phyloP scores from a whole-genome alignment of 2,329 filamentous ascomycete genomes.

The Fusarium tuaranense region DNA sequence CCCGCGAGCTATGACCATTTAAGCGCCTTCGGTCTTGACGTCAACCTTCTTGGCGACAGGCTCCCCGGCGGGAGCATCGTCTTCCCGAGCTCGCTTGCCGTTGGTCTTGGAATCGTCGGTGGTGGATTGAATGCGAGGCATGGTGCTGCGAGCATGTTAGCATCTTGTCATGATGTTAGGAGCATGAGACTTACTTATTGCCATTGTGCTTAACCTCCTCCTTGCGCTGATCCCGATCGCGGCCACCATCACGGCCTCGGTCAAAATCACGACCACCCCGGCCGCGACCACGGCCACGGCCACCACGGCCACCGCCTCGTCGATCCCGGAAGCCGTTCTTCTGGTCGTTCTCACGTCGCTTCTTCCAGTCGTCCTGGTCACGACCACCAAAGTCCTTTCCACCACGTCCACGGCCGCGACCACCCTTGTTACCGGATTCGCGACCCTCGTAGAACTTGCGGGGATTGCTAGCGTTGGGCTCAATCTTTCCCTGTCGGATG shows the following conservation, averaged over 20 bases:
- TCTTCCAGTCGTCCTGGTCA: slow-evolving; percentile 72
- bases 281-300: slow-evolving; percentile 58
- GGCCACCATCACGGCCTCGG: slow-evolving; percentile 56
- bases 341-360: slow-evolving; percentile 71
- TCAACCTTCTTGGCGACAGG: slow-evolving; percentile 73
- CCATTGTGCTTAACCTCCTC: slow-evolving; percentile 43
- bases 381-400: slow-evolving; percentile 53
- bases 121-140: slow-evolving; percentile 60
- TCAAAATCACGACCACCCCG: slow-evolving; percentile 56
- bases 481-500: slow-evolving; percentile 77
- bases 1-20: background rate
- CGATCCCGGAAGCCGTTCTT: slow-evolving; percentile 68
- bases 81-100: slow-evolving; percentile 68
- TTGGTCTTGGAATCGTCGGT: slow-evolving; percentile 53
- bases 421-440: slow-evolving; percentile 52
- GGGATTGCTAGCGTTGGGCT: slow-evolving; percentile 62
- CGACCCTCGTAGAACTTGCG: slow-evolving; percentile 64
- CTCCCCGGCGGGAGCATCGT: slow-evolving; percentile 57
- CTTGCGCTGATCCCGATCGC: slow-evolving; percentile 50
- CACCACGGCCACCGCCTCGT: slow-evolving; percentile 58
- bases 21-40: slow-evolving; percentile 55
- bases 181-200: slow-evolving; percentile 41
- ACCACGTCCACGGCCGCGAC: slow-evolving; percentile 54
- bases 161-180: background rate
- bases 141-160: slow-evolving; percentile 37